Conservation (phyloP, 2,329 filamentous ascomycete genomes). For the Celoporthe dispersa region DNA sequence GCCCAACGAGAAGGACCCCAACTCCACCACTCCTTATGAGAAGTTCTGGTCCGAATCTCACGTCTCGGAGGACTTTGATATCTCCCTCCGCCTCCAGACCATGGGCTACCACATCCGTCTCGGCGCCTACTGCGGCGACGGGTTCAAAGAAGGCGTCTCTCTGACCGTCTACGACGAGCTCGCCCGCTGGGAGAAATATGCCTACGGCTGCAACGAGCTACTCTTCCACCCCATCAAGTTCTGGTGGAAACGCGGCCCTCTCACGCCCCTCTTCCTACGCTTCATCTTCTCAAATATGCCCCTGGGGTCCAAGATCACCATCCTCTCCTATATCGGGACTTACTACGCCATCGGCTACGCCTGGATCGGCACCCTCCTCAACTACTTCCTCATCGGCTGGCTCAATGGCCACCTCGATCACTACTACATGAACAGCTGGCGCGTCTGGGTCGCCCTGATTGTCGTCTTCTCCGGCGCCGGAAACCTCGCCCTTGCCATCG, state of each 20-base stretch:
- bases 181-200: constrained; percentile 85
- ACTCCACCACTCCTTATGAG: constrained; percentile 54
- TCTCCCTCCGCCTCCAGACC: constrained; percentile 77
- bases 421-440: constrained; percentile 79
- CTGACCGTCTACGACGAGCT: constrained; percentile 85
- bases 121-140: constrained; percentile 74
- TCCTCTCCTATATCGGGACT: constrained; percentile 77
- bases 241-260: constrained; percentile 75
- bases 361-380: constrained; percentile 73
- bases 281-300: constrained; percentile 77
- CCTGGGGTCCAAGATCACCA: constrained; percentile 75
- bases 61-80: constrained; percentile 82
- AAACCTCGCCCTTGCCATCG: constrained; percentile 71
- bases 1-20: constrained; percentile 15
- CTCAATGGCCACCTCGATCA: constrained; percentile 78
- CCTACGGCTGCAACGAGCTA: constrained; percentile 82
- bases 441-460: constrained; percentile 80
- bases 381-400: constrained; percentile 79
- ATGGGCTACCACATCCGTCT: constrained; percentile 74
- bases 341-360: constrained; percentile 80
- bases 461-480: constrained; percentile 78
- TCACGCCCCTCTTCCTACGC: constrained; percentile 76
- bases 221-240: constrained; percentile 77
- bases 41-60: constrained; percentile 84
- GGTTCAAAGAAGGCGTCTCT: constrained; percentile 83